These are phyloP conservation scores for Cryphonectria nitschkei DNA, from an alignment of 2,329 filamentous ascomycete genomes.

Conservation along the genomic window DNA sequence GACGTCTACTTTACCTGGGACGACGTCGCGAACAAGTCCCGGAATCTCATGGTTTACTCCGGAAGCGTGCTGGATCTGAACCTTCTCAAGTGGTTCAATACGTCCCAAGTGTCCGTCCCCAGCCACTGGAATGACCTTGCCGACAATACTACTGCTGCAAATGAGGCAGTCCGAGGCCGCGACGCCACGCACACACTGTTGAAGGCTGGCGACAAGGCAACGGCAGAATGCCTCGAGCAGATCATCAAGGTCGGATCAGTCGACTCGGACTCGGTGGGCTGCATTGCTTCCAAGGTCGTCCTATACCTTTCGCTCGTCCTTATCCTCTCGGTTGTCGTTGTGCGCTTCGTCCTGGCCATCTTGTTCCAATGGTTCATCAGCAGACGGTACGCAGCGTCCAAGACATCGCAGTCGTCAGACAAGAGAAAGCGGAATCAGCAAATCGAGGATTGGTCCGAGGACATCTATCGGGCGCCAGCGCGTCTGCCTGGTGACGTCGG, in stretches of 20 bases:
- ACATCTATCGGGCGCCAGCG: constrained; percentile 91
- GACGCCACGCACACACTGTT: constrained; percentile 92
- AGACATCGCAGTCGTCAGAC: constrained; percentile 81
- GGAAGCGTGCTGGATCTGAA: constrained; percentile 91
- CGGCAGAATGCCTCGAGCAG: constrained; percentile 86
- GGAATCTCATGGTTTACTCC: constrained; percentile 93
- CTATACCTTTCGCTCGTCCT: constrained; percentile 91
- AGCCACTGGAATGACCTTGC: constrained; percentile 79
- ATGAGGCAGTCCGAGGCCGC: constrained; percentile 72
- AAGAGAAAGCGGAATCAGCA: constrained; percentile 85
- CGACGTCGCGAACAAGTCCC: constrained; percentile 83
- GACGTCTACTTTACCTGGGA: constrained; percentile 98
- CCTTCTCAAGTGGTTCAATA: constrained; percentile 88
- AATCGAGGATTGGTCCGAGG: constrained; percentile 97
- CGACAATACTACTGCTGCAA: constrained; percentile 62
- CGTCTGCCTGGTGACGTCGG: constrained; percentile 77
- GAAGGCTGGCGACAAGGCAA: constrained; percentile 73
- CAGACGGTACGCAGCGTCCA: constrained; percentile 80
- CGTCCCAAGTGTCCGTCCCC: constrained; percentile 75
- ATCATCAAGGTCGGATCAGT: constrained; percentile 96
- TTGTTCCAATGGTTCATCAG: constrained; percentile 97
- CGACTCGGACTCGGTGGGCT: constrained; percentile 94
- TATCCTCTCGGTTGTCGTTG: constrained; percentile 84
- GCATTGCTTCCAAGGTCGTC: constrained; percentile 96
- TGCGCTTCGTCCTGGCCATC: constrained; percentile 86